These are phyloP conservation scores for Albugo candida DNA, from an alignment of 352 stramenopile genomes.

Conservation along the genomic window DNA sequence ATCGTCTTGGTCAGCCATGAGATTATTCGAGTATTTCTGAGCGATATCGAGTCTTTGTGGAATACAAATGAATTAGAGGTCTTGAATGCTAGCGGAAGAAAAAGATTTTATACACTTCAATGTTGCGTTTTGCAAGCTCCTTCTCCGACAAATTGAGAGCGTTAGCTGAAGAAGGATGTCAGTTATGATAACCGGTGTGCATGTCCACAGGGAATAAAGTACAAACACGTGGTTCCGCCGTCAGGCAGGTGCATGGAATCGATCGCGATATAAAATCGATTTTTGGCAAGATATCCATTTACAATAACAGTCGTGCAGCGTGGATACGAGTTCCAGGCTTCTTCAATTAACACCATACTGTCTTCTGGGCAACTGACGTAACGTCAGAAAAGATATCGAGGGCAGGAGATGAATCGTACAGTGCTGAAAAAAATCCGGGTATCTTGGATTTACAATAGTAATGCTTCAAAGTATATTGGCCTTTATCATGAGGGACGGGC, in stretches of 20 bases:
- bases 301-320: constrained; percentile 75
- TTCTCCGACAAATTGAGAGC: constrained; percentile 37
- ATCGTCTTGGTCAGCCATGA: constrained; percentile 49
- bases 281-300: constrained; percentile 67
- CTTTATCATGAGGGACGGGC: constrained; percentile 50
- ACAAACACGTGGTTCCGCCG: constrained; percentile 12
- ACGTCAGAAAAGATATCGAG: background rate
- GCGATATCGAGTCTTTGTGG: constrained; percentile 55
- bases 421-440: constrained; percentile 50
- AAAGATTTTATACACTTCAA: constrained; percentile 30
- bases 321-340: constrained; percentile 76
- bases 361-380: constrained; percentile 48
- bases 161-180: constrained; percentile 20
- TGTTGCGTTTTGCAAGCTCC: constrained; percentile 51
- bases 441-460: constrained; percentile 79
- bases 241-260: constrained; percentile 58
- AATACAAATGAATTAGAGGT: constrained; percentile 1
- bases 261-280: constrained; percentile 78
- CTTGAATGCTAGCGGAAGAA: background rate
- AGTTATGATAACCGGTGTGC: background rate
- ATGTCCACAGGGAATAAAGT: background rate
- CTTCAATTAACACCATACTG: constrained; percentile 71
- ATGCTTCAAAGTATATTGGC: constrained; percentile 78
- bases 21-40: constrained; percentile 51
- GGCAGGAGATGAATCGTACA: constrained; percentile 19